These are phyloP conservation scores for Cercophora newfieldiana DNA, from an alignment of 495 filamentous ascomycete genomes.

Conservation along the genomic window DNA sequence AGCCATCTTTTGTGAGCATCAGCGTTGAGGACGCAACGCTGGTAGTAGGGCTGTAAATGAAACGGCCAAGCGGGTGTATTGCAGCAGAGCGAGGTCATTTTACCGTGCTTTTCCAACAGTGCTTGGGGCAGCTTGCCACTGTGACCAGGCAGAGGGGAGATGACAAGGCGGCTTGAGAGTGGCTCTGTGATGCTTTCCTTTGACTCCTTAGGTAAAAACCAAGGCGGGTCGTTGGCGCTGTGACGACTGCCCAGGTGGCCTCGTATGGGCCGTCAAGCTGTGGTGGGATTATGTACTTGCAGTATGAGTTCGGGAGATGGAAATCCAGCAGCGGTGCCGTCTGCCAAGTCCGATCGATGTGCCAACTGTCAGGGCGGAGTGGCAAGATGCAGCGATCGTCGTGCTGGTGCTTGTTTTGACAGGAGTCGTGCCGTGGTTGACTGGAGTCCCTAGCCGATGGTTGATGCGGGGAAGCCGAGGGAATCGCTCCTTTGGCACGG, in stretches of 20 bases:
- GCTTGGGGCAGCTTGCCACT: neutral
- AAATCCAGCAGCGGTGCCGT: neutral
- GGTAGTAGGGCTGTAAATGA: neutral
- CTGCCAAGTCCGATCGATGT: neutral
- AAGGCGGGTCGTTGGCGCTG: neutral
- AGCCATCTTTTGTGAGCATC: neutral
- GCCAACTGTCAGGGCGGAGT: neutral
- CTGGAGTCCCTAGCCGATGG: too few species aligned
- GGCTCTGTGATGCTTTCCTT: neutral
- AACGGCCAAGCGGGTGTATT: neutral
- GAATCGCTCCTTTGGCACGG: too few species aligned
- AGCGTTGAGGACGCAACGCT: neutral
- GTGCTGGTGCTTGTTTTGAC: neutral
- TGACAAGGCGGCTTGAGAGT: too few species aligned
- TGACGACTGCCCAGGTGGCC: neutral
- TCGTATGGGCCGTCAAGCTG: neutral
- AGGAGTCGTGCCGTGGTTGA: too few species aligned
- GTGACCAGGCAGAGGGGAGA: neutral
- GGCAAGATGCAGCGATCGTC: neutral
- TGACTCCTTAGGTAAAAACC: neutral
- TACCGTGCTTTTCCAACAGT: neutral
- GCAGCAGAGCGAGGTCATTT: neutral
- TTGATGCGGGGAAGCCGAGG: too few species aligned
- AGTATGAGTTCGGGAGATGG: neutral
- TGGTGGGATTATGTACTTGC: neutral